phyloP scores from a whole-genome alignment of 176 grass and related monocot genomes.

The Oryza meyeriana region DNA sequence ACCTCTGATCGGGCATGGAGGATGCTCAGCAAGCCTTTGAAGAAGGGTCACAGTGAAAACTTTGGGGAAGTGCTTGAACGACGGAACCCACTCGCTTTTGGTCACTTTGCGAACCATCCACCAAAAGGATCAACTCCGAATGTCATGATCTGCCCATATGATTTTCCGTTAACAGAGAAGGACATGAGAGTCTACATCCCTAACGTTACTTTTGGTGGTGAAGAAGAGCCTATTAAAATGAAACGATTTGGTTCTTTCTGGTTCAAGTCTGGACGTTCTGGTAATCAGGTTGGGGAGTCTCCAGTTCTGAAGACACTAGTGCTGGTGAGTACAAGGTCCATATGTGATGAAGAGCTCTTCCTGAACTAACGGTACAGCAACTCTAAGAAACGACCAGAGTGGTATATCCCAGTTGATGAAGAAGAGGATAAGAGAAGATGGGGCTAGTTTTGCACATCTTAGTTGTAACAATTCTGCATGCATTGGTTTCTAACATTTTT shows the following conservation, averaged over 20 bases:
- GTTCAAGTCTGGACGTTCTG: slow-evolving; percentile 68
- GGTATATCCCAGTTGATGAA: slow-evolving; percentile 86
- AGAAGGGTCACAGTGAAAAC: slow-evolving; percentile 41
- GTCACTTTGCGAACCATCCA: slow-evolving; percentile 92
- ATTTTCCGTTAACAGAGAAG: slow-evolving; percentile 80
- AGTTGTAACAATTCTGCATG: not conserved
- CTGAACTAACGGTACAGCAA: slow-evolving; percentile 90
- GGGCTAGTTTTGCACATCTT: slow-evolving; percentile 48
- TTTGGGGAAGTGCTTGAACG: slow-evolving; percentile 65
- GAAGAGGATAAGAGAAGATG: slow-evolving; percentile 90
- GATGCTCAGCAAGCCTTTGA: slow-evolving; percentile 77
- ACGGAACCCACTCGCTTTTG: slow-evolving; percentile 86
- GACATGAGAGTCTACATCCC: slow-evolving; percentile 85
- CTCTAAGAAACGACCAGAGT: slow-evolving; percentile 68
- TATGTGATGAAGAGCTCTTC: slow-evolving; percentile 81
- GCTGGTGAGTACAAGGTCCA: slow-evolving; percentile 71
- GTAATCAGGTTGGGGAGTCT: slow-evolving; percentile 34
- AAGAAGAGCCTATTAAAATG: slow-evolving; percentile 57
- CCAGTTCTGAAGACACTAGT: slow-evolving; percentile 61
- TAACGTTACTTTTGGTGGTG: slow-evolving; percentile 69
- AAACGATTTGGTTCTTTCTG: slow-evolving; percentile 88
- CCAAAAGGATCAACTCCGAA: slow-evolving; percentile 65
- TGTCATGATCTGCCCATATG: slow-evolving; percentile 89
- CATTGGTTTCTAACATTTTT: not conserved
- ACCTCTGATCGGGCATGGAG: slow-evolving; percentile 63